Evolutionary conservation across 768 basidiomycete genomes (phyloP).

Genomic region (Lepiota brunneoincarnata): DNA sequence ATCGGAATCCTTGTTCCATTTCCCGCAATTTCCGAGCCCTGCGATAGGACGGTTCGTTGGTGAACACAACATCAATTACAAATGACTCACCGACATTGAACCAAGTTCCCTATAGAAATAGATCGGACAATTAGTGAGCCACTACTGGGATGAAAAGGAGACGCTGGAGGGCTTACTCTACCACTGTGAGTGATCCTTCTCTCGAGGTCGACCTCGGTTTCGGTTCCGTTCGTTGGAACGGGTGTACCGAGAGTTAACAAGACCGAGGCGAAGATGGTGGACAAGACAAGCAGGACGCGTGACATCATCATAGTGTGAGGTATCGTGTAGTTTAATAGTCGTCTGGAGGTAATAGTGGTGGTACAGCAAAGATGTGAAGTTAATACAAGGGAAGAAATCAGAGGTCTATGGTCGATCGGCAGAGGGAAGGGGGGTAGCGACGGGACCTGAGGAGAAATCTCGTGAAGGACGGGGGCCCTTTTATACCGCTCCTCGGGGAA

Average conservation of each 20-base stretch:
- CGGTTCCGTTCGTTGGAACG: slow-evolving; percentile 32
- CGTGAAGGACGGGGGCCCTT: background rate
- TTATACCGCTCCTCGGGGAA: background rate
- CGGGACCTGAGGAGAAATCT: slow-evolving; percentile 6
- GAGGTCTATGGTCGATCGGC: background rate
- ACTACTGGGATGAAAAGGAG: background rate
- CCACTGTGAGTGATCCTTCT: slow-evolving; percentile 56
- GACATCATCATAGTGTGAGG: slow-evolving; percentile 29
- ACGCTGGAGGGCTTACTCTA: slow-evolving; percentile 40
- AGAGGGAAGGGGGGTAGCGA: slow-evolving; percentile 3
- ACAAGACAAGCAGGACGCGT: slow-evolving; percentile 24
- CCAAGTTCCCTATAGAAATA: slow-evolving; percentile 57
- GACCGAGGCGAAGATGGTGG: slow-evolving; percentile 34
- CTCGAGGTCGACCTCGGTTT: slow-evolving; percentile 31
- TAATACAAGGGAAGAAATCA: slow-evolving; percentile 9
- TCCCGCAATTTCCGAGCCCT: slow-evolving; percentile 65
- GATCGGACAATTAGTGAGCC: slow-evolving; percentile 9
- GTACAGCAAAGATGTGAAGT: no score
- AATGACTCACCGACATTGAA: slow-evolving; percentile 45
- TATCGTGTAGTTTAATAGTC: slow-evolving; percentile 9
- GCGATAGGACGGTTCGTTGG: slow-evolving; percentile 2
- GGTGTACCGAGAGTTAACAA: slow-evolving; percentile 45
- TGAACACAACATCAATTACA: slow-evolving; percentile 9
- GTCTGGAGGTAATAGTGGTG: background rate
- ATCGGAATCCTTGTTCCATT: slow-evolving; percentile 43